Conservation (phyloP, 768 basidiomycete genomes). For the Psilocybe azurescens region DNA sequence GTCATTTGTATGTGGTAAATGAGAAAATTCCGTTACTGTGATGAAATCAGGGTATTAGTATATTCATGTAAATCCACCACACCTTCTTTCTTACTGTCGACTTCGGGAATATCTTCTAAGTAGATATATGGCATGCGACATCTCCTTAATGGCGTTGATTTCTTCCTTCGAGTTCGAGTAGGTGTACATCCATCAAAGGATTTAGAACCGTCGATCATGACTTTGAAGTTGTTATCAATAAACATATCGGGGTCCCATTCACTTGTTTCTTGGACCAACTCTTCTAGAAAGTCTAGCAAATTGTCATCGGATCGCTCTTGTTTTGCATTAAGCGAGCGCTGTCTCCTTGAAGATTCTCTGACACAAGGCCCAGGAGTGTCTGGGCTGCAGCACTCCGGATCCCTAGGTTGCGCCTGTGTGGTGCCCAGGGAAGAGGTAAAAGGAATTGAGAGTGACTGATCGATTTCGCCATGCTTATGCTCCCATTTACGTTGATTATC, state of each 20-base stretch:
- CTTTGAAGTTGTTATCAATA: constrained; percentile 52
- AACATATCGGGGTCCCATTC: constrained; percentile 56
- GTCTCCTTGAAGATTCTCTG: background rate
- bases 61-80: background rate
- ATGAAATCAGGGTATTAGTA: background rate
- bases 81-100: constrained; percentile 15
- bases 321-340: background rate
- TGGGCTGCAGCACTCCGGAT: background rate
- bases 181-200: background rate
- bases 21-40: constrained; percentile 15
- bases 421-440: no score
- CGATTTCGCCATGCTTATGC: background rate
- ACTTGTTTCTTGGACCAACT: constrained; percentile 54
- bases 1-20: background rate
- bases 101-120: constrained; percentile 26
- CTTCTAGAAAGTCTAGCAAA: constrained; percentile 48
- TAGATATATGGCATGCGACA: constrained; percentile 1
- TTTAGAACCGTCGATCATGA: constrained; percentile 43
- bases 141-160: constrained; percentile 6
- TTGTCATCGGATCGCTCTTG: constrained; percentile 29
- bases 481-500: background rate
- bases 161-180: background rate
- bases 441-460: no score
- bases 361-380: no score
- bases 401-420: no score